Percentiles rank a stretch among this genome's conserved stretches.
phyloP scores from a whole-genome alignment of 1,139 yeast genomes.

The Pichia sp. region DNA sequence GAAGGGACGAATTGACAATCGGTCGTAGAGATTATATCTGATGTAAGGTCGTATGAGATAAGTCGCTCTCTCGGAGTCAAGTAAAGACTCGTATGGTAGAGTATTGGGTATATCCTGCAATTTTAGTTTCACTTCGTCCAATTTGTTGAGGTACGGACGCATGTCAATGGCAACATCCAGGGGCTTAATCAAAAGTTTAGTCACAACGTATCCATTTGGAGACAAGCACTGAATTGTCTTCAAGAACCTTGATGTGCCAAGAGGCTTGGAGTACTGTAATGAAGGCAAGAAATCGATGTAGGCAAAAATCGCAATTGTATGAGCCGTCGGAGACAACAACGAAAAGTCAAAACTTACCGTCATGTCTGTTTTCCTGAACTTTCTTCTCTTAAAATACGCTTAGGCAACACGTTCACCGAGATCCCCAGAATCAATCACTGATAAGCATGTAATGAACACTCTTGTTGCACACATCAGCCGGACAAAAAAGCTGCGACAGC shows the following conservation, averaged over 20 bases:
- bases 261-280: slow-evolving; percentile 62
- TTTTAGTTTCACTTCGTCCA: slow-evolving; percentile 32
- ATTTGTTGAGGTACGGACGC: slow-evolving; percentile 28
- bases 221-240: slow-evolving; percentile 79
- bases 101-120: slow-evolving; percentile 51
- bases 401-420: too few species aligned
- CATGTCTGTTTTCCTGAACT: too few species aligned
- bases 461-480: too few species aligned
- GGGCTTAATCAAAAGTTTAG: slow-evolving; percentile 80
- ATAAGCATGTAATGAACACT: too few species aligned
- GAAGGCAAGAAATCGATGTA: slow-evolving; percentile 65
- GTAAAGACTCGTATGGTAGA: slow-evolving; percentile 60
- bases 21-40: slow-evolving; percentile 72
- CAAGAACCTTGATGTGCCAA: slow-evolving; percentile 73
- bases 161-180: slow-evolving; percentile 19
- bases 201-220: slow-evolving; percentile 59
- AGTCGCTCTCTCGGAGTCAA: slow-evolving; percentile 90
- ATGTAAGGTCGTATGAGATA: slow-evolving; percentile 79
- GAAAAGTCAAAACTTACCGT: slow-evolving; percentile 84
- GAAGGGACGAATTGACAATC: slow-evolving; percentile 84
- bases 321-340: slow-evolving; percentile 79
- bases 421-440: too few species aligned
- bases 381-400: too few species aligned
- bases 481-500: too few species aligned
- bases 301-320: slow-evolving; percentile 86